Conservation (phyloP, 2,329 filamentous ascomycete species). For the Sporothrix mexicana region DNA sequence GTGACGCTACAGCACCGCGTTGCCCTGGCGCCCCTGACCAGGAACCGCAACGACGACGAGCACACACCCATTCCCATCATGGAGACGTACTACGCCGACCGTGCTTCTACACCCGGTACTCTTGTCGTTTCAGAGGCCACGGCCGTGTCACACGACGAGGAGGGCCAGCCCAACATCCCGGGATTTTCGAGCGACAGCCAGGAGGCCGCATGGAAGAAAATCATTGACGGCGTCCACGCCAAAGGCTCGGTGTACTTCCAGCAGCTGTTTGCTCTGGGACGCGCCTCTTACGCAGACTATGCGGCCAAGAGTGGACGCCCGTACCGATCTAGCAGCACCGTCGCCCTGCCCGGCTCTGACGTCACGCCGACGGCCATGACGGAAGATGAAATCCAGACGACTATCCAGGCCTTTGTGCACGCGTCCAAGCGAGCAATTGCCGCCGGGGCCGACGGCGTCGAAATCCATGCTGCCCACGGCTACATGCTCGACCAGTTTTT, state of each 20-base stretch:
- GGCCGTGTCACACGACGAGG: conserved; percentile 47
- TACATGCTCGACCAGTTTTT: conserved; percentile 76
- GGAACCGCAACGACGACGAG: conserved; percentile 55
- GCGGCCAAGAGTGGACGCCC: conserved; percentile 43
- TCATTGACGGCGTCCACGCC: conserved; percentile 66
- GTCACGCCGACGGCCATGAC: conserved; percentile 62
- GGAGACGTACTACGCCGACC: conserved; percentile 52
- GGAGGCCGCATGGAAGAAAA: conserved; percentile 61
- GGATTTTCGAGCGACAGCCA: conserved; percentile 63
- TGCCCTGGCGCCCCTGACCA: conserved; percentile 58
- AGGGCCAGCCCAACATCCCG: conserved; percentile 55
- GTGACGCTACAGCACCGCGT: conserved; percentile 58
- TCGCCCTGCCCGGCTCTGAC: conserved; percentile 49
- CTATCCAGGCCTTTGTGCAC: conserved; percentile 65
- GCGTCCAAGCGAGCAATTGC: conserved; percentile 61
- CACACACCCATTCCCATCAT: conserved; percentile 42
- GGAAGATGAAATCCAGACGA: conserved; percentile 65
- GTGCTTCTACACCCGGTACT: conserved; percentile 49
- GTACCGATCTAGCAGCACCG: conserved; percentile 49
- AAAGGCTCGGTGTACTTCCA: conserved; percentile 64
- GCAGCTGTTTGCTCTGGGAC: conserved; percentile 61
- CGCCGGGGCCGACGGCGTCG: conserved; percentile 71
- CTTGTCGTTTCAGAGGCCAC: conserved; percentile 55
- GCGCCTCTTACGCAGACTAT: conserved; percentile 47
- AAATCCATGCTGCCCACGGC: conserved; percentile 79